These are phyloP conservation scores for Xylaria longipes DNA, from an alignment of 495 filamentous ascomycete species.

Conservation along the genomic window DNA sequence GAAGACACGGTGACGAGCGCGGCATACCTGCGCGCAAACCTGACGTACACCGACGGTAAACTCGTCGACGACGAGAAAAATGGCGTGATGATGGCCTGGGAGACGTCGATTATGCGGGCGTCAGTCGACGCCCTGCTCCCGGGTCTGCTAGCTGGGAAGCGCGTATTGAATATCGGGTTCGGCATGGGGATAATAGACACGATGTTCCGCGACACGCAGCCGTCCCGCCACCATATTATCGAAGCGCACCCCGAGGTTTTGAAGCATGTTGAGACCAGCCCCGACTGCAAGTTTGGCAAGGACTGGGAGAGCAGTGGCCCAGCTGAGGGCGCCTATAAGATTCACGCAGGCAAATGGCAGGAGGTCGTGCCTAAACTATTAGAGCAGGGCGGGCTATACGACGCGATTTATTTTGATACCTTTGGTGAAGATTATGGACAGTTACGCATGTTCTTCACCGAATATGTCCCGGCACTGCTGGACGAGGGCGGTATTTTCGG, in stretches of 20 bases:
- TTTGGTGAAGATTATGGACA: conserved; percentile 92
- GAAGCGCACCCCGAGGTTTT: conserved; percentile 90
- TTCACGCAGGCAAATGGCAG: conserved; percentile 76
- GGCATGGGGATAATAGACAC: conserved; percentile 95
- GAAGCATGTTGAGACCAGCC: conserved; percentile 59
- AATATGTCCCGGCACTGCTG: conserved; percentile 81
- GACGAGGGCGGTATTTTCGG: conserved; percentile 77
- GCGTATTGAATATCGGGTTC: conserved; percentile 90
- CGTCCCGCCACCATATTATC: conserved; percentile 80
- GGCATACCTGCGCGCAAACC: conserved; percentile 76
- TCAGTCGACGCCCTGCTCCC: conserved; percentile 63
- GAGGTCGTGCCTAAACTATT: conserved; percentile 76
- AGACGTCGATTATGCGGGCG: conserved; percentile 84
- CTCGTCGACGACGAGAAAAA: conserved; percentile 83
- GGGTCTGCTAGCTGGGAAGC: conserved; percentile 57
- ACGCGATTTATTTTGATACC: conserved; percentile 97
- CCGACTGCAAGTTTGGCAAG: conserved; percentile 52
- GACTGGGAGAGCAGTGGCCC: conserved; percentile 52
- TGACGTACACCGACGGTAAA: conserved; percentile 75
- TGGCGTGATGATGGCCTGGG: conserved; percentile 98
- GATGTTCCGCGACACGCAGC: conserved; percentile 76
- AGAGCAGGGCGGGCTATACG: conserved; percentile 72
- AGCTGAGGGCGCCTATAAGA: conserved; percentile 49
- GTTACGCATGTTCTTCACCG: conserved; percentile 85
- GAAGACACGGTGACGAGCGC: conserved; percentile 63